A percentile compares a stretch with the other conserved stretches of the same genome.
Conservation (phyloP, 1,284 basidiomycete species). For the Trametes versicolor region DNA sequence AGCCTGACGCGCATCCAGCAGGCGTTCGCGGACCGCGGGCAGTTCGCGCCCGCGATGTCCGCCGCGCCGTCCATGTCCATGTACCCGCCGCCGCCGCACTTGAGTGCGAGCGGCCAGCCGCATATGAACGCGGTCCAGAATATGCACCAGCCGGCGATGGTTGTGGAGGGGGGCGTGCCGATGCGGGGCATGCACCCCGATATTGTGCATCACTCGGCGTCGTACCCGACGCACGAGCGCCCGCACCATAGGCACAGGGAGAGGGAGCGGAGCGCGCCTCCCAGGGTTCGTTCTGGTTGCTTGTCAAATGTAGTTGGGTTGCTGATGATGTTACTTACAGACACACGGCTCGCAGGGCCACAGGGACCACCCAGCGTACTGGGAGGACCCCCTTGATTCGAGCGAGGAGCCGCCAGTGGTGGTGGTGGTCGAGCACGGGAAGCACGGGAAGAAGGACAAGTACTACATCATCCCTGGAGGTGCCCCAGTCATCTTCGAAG, state of each 20-base stretch:
- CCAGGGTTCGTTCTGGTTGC: conserved; percentile 17
- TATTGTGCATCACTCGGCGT: conserved; percentile 35
- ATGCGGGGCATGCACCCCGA: conserved; percentile 35
- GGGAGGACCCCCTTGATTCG: conserved; percentile 31
- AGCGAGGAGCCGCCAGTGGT: conserved; percentile 44
- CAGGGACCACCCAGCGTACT: conserved; percentile 31
- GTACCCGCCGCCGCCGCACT: conserved; percentile 30
- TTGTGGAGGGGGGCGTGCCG: conserved; percentile 25
- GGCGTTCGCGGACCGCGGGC: conserved; percentile 42
- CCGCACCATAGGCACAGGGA: conserved; percentile 23
- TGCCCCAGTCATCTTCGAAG: conserved; percentile 73
- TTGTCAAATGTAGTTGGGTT: background rate
- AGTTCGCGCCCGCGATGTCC: conserved; percentile 38
- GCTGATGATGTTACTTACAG: conserved; percentile 12
- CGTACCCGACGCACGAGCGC: conserved; percentile 28
- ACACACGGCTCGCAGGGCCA: conserved; percentile 25
- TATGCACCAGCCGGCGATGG: conserved; percentile 31
- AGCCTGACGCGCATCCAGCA: conserved; percentile 43
- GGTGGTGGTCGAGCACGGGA: conserved; percentile 42
- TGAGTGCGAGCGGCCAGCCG: too few species aligned
- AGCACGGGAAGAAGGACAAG: conserved; percentile 48
- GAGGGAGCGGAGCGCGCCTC: conserved; percentile 29
- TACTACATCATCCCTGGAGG: conserved; percentile 75
- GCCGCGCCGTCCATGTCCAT: conserved; percentile 38
- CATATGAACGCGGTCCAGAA: conserved; percentile 33